A percentile compares a stretch with the other conserved stretches of the same genome.
Conservation (phyloP, 257 asterid genomes). For the Anisodus tanguticus region DNA sequence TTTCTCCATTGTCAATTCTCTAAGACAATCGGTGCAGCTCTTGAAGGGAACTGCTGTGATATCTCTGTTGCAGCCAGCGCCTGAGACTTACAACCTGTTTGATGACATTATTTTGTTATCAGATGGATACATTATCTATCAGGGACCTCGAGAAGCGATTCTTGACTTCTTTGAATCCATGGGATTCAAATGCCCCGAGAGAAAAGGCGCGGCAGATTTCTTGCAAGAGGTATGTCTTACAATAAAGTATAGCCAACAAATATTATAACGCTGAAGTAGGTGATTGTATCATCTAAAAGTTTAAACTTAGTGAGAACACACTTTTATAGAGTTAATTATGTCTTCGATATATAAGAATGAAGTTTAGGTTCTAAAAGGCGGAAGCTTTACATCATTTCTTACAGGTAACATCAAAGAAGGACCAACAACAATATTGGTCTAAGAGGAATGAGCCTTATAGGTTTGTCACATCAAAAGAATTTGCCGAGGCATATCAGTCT, state of each 20-base stretch:
- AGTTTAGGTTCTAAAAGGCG: background rate
- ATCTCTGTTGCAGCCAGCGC: constrained; percentile 74
- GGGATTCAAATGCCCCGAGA: constrained; percentile 67
- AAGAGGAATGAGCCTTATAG: constrained; percentile 35
- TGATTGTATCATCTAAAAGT: background rate
- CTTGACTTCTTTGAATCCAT: constrained; percentile 60
- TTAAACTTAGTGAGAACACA: background rate
- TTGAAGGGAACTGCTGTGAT: constrained; percentile 72
- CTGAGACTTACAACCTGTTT: constrained; percentile 64
- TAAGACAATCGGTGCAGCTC: constrained; percentile 56
- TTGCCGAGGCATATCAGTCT: constrained; percentile 42
- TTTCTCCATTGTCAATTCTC: constrained; percentile 56
- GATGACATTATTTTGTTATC: constrained; percentile 65
- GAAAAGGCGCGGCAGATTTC: constrained; percentile 74
- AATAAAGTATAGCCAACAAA: background rate
- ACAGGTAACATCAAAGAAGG: constrained; percentile 44
- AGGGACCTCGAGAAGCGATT: constrained; percentile 60
- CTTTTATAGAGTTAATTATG: background rate
- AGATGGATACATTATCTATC: constrained; percentile 57
- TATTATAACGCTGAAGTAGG: background rate
- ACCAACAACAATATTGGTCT: constrained; percentile 24
- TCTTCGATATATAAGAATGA: background rate
- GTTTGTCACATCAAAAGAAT: constrained; percentile 37
- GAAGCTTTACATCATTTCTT: background rate
- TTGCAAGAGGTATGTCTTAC: constrained; percentile 61